Evolutionary conservation across 352 stramenopile genomes (phyloP).

Genomic region (Thraustotheca clavata): DNA sequence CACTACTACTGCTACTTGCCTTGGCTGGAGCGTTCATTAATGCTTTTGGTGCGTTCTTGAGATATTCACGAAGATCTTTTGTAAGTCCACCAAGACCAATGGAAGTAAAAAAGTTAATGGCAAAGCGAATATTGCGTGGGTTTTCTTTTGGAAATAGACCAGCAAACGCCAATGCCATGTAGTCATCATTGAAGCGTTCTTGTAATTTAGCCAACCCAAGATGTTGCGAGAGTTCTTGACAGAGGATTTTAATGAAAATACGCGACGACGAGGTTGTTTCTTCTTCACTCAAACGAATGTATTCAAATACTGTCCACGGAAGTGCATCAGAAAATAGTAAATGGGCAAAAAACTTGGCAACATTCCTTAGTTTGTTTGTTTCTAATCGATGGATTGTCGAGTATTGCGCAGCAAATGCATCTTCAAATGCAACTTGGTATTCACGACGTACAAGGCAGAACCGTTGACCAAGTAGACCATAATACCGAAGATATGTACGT

Average conservation of each 20-base stretch:
- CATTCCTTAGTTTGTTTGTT: constrained; percentile 98
- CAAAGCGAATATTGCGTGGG: constrained; percentile 96
- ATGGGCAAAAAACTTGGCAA: constrained; percentile 98
- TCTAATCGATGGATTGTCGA: constrained; percentile 96
- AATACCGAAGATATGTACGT: constrained; percentile 95
- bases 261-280: constrained; percentile 98
- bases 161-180: constrained; percentile 87
- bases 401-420: constrained; percentile 92
- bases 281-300: constrained; percentile 97
- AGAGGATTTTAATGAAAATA: constrained; percentile 99
- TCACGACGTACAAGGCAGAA: constrained; percentile 95
- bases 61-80: constrained; percentile 91
- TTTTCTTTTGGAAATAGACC: constrained; percentile 97
- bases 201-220: constrained; percentile 95
- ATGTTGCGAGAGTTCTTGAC: constrained; percentile 96
- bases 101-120: constrained; percentile 99
- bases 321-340: constrained; percentile 96
- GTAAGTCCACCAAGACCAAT: constrained; percentile 98
- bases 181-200: constrained; percentile 88
- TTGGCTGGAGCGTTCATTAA: constrained; percentile 49
- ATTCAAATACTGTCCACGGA: constrained; percentile 96
- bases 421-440: constrained; percentile 94
- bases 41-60: constrained; percentile 95
- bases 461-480: constrained; percentile 93
- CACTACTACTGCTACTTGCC: not conserved